phyloP scores from a whole-genome alignment of 208 protist species.

The Trypanosomatidae sp. region DNA sequence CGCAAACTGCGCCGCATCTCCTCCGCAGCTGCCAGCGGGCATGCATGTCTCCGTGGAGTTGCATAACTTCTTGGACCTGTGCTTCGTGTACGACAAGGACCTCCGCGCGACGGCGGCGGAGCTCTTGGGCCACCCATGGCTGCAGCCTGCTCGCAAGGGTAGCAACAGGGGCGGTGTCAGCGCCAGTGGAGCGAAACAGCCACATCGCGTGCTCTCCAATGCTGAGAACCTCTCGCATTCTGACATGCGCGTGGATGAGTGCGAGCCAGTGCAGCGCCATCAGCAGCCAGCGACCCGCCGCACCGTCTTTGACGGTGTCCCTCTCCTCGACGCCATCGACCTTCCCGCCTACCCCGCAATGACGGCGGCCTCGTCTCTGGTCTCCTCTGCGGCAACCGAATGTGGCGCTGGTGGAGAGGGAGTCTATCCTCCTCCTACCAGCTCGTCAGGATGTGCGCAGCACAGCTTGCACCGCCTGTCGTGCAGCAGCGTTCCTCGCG shows the following conservation, averaged over 20 bases:
- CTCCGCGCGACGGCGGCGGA: constrained; percentile 61
- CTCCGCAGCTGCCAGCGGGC: constrained; percentile 51
- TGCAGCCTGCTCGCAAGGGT: constrained; percentile 13
- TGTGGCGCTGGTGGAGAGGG: constrained; percentile 1
- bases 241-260: background rate
- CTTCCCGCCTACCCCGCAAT: constrained; percentile 18
- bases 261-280: constrained; percentile 2
- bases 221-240: background rate
- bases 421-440: background rate
- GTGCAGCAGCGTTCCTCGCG: constrained; percentile 8
- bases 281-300: constrained; percentile 1
- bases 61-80: constrained; percentile 70
- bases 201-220: background rate
- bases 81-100: constrained; percentile 67
- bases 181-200: background rate
- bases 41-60: constrained; percentile 43
- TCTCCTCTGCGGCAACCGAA: background rate
- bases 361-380: background rate
- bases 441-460: too few relatives aligned
- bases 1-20: constrained; percentile 38
- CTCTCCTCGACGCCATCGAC: constrained; percentile 27
- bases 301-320: constrained; percentile 31
- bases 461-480: constrained; percentile 9
- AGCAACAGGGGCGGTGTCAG: background rate
- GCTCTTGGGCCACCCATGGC: constrained; percentile 71